Evolutionary conservation across 192 early-diverging fungal genomes (phyloP).

Genomic region (Coemansia sp.): DNA sequence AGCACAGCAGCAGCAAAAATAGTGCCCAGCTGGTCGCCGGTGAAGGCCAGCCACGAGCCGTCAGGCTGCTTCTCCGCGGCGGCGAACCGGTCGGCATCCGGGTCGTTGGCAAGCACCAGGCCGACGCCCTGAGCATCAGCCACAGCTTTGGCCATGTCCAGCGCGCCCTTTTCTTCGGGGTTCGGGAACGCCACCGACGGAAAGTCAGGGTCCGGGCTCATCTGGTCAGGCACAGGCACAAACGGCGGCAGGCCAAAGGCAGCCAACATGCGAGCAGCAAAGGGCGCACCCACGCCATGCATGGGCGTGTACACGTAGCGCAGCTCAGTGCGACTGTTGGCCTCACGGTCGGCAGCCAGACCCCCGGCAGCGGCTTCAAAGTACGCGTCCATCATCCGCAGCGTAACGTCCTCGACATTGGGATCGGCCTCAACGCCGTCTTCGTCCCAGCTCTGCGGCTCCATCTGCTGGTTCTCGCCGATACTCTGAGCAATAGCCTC

Average conservation of each 20-base stretch:
- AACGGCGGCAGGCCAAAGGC: constrained; percentile 72
- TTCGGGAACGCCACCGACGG: constrained; percentile 87
- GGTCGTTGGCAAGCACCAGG: constrained; percentile 91
- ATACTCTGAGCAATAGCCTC: constrained; percentile 77
- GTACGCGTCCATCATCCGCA: constrained; percentile 71
- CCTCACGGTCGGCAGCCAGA: constrained; percentile 17
- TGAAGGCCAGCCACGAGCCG: constrained; percentile 80
- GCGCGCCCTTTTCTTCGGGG: constrained; percentile 88
- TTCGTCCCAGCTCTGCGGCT: constrained; percentile 62
- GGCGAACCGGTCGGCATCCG: constrained; percentile 91
- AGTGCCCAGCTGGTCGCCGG: constrained; percentile 88
- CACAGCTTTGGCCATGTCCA: constrained; percentile 71
- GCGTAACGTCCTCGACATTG: constrained; percentile 61
- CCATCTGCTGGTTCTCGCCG: constrained; percentile 64
- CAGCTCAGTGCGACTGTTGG: constrained; percentile 23
- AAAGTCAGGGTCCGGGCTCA: constrained; percentile 86
- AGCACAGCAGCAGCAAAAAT: constrained; percentile 73
- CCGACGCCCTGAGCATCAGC: constrained; percentile 60
- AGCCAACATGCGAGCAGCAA: constrained; percentile 70
- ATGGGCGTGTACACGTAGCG: constrained; percentile 89
- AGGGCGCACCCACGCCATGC: constrained; percentile 90
- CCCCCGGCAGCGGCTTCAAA: constrained; percentile 60
- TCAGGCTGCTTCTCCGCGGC: constrained; percentile 77
- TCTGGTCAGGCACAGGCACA: constrained; percentile 67
- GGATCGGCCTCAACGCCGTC: constrained; percentile 60